A percentile compares a stretch with the other conserved stretches of the same genome.
Conservation (phyloP, 1,284 basidiomycete genomes). For the Cutaneotrichosporon cutaneum region DNA sequence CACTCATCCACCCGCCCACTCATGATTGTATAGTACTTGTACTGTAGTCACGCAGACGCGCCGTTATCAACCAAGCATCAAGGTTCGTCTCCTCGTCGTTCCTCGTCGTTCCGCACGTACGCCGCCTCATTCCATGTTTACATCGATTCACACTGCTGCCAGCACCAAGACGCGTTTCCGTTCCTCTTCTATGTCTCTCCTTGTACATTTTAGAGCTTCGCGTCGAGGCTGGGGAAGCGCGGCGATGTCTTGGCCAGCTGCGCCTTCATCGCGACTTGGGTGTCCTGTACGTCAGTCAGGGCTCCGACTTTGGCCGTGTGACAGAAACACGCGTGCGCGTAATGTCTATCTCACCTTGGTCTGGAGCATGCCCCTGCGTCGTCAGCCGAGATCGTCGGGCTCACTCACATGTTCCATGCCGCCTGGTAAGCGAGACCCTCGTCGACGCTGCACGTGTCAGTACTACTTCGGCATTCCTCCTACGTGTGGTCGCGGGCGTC, state of each 20-base stretch:
- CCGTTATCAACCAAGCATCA: not conserved
- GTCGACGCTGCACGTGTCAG: conserved; percentile 59
- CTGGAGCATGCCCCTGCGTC: conserved; percentile 58
- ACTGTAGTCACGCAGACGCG: not conserved
- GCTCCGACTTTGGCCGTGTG: not conserved
- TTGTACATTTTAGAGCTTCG: conserved; percentile 17
- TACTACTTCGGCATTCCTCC: conserved; percentile 28
- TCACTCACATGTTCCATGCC: conserved; percentile 64
- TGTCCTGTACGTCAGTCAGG: conserved; percentile 41
- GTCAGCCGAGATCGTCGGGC: conserved; percentile 4
- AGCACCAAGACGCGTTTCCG: not conserved
- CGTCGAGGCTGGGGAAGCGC: conserved; percentile 34
- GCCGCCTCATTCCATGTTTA: not conserved
- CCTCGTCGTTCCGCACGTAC: not conserved
- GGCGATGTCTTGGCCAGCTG: conserved; percentile 52
- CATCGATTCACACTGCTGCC: not conserved
- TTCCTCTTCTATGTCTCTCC: not conserved
- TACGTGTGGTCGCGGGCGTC: conserved; percentile 76
- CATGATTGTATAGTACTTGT: not conserved
- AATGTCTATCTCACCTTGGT: conserved; percentile 57
- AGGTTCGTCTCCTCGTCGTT: no score
- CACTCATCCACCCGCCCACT: not conserved
- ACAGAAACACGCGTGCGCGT: not conserved
- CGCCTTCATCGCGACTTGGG: conserved; percentile 53
- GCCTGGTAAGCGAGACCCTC: conserved; percentile 78